Percentiles rank a stretch among this genome's conserved stretches.
Evolutionary conservation across 331 rosid species (phyloP).

Genomic region (Erythrophleum ivorense): DNA sequence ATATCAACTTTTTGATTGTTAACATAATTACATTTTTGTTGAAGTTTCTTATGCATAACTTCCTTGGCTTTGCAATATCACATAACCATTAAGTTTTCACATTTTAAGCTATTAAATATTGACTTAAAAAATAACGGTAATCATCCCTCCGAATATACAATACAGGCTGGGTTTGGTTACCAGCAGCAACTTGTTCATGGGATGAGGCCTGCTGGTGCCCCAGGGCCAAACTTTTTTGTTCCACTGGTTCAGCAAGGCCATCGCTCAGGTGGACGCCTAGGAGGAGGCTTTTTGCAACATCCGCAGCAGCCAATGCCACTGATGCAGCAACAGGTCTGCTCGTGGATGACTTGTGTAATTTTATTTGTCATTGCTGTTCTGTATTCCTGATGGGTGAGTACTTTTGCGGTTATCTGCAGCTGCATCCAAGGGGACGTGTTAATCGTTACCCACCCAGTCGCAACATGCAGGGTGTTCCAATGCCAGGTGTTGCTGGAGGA

Average conservation of each 20-base stretch:
- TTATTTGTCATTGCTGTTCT: neutral
- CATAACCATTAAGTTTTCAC: constrained; percentile 1
- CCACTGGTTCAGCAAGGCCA: constrained; percentile 85
- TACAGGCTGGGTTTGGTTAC: constrained; percentile 86
- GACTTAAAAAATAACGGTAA: neutral
- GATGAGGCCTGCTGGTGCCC: constrained; percentile 84
- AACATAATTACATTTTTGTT: too few relatives aligned
- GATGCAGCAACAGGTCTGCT: constrained; percentile 73
- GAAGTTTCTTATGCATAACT: too few relatives aligned
- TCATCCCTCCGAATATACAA: neutral
- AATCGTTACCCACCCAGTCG: constrained; percentile 82
- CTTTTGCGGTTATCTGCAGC: constrained; percentile 35
- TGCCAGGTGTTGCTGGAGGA: constrained; percentile 64
- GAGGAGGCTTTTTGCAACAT: constrained; percentile 71
- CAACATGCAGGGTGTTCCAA: constrained; percentile 62
- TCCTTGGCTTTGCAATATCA: neutral
- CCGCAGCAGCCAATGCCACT: constrained; percentile 62
- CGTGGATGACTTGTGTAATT: too few relatives aligned
- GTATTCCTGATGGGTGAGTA: neutral
- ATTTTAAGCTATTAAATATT: neutral
- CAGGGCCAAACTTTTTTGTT: constrained; percentile 73
- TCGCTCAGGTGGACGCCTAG: constrained; percentile 82
- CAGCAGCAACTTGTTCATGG: constrained; percentile 96
- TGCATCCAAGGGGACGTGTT: constrained; percentile 77
- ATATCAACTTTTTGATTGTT: too few relatives aligned